Base-by-base conservation (phyloP, 2,329 filamentous ascomycete species). In the Lachnellula arida region DNA sequence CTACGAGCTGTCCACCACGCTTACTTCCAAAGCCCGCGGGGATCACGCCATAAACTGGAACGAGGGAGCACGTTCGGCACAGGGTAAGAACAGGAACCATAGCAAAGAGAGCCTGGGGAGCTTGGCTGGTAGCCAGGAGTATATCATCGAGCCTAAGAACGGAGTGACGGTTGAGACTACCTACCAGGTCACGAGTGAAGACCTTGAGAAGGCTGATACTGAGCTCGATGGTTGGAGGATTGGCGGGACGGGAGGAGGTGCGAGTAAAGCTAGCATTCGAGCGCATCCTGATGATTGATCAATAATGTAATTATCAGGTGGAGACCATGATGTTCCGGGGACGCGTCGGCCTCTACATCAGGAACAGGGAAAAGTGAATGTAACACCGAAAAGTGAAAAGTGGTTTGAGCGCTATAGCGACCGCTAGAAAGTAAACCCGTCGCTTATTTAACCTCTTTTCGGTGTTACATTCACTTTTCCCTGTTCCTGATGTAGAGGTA, bases 141-240 rank as follows among this genome's bases (percentile, higher is more conserved):
- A 47, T 4, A 56, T 56, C 8, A 14, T 53, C 4, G 19, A 53
- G 25, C 39, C 23, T 23, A 28, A 23, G 23, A 28, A 49, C 6
- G 49, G 49, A 14, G 47, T 56, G 14, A 39, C 39, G 19, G 56
- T 56, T 17, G 25, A n/a, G n/a, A 51, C 39, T 11, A 59, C 42
- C 14, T 49, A 50, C 42, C 32, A 53, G 23, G 53, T 59, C 35
- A 39, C 22, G 49, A 59, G 44, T 56, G 46, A 55, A 34, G 35
- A 39, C 12, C 11, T 39, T n/a, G 2, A 39, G 35, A n/a, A 39
- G 35, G 35, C 8, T 39, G 35, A 39, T n/a, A n/a, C 4, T 12
- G 35, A 39, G 11, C 35, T n/a, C n/a, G n/a, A n/a, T 4, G 12
- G n/a, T 4, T 39, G 35, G 35, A 2, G 35, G 4, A 14, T 14